phyloP scores from a whole-genome alignment of 2,329 filamentous ascomycete genomes.

The Fusarium secorum region DNA sequence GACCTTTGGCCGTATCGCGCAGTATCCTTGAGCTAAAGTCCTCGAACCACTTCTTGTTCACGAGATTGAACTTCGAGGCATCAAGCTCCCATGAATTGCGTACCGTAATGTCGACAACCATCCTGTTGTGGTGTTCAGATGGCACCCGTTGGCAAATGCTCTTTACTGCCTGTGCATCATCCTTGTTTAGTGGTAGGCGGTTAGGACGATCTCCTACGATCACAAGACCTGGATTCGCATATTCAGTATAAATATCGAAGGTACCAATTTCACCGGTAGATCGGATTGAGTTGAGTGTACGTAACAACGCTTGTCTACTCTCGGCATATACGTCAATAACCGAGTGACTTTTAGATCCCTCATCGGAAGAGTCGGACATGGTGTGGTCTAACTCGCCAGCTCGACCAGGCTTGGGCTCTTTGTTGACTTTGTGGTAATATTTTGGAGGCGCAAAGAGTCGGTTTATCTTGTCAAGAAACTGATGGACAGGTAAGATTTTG shows the following conservation, averaged over 20 bases:
- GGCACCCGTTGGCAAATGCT: conserved; percentile 4
- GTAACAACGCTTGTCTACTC: not conserved
- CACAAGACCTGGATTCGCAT: conserved; percentile 11
- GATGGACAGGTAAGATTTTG: not conserved
- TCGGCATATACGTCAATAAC: not conserved
- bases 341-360: not conserved
- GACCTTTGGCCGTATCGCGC: not conserved
- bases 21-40: not conserved
- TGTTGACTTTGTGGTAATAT: not conserved
- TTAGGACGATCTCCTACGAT: not conserved
- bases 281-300: conserved; percentile 1
- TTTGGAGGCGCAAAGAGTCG: not conserved
- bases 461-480: not conserved
- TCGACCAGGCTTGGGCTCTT: not conserved
- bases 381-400: not conserved
- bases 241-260: conserved; percentile 1
- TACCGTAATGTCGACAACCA: conserved; percentile 2
- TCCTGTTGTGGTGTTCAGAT: conserved; percentile 14
- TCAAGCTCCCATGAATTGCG: conserved; percentile 25
- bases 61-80: conserved; percentile 1
- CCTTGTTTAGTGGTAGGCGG: conserved; percentile 3
- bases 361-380: not conserved
- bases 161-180: conserved; percentile 8
- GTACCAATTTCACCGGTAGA: conserved; percentile 1
- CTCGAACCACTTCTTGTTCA: not conserved